These are phyloP conservation scores for Magnusiomyces ingens DNA, from an alignment of 1,139 yeast genomes.

Conservation along the genomic window DNA sequence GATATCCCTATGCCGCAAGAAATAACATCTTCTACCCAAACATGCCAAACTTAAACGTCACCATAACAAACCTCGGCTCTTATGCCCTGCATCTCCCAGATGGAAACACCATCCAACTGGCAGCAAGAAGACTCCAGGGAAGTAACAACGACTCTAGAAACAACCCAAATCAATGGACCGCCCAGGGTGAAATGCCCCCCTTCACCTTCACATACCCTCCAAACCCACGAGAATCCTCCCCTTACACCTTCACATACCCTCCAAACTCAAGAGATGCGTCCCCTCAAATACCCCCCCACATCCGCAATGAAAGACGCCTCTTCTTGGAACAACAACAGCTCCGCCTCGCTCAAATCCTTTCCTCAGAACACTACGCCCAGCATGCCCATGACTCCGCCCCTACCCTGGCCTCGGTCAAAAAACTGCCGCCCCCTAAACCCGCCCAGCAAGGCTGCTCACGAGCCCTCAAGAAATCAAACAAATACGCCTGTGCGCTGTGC, in stretches of 20 bases:
- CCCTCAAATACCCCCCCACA: no score
- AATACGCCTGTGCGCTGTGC: slow-evolving; percentile 54
- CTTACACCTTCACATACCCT: no score
- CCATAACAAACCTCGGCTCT: neutral
- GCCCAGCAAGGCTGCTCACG: slow-evolving; percentile 7
- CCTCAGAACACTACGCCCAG: neutral
- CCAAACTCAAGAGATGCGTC: no score
- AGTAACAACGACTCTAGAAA: no score
- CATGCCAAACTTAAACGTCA: neutral
- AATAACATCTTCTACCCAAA: no score
- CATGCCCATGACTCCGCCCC: neutral
- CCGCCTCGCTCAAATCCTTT: neutral
- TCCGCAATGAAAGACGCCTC: no score
- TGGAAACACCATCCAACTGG: neutral
- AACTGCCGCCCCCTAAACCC: neutral
- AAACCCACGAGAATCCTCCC: no score
- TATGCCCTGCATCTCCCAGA: neutral
- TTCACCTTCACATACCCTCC: no score
- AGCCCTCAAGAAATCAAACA: neutral
- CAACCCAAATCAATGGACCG: no score
- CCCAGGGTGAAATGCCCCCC: no score
- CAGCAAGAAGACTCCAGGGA: neutral
- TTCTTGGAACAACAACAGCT: neutral
- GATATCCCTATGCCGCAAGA: no score
- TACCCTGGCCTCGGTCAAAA: neutral